phyloP scores from a whole-genome alignment of 495 filamentous ascomycete species.

The Podospora comata region DNA sequence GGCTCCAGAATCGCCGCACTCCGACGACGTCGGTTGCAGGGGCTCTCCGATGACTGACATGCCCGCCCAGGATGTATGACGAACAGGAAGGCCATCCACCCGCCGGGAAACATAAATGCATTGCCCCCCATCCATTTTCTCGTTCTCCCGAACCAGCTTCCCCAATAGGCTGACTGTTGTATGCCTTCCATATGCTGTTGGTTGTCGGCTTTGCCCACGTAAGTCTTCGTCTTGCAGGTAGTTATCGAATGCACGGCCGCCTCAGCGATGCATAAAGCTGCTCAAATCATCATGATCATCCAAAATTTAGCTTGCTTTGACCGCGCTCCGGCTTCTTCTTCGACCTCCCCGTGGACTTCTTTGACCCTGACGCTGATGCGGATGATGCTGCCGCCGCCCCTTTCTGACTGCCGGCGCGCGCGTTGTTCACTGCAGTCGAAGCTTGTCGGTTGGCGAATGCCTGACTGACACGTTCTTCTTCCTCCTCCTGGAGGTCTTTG shows the following conservation, averaged over 20 bases:
- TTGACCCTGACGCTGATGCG: conserved; percentile 28
- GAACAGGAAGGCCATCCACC: conserved; percentile 2
- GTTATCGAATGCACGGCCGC: conserved; percentile 12
- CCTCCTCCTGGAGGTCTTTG: conserved; percentile 70
- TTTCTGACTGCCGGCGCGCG: conserved; percentile 28
- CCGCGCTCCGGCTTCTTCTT: conserved; percentile 65
- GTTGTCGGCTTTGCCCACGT: conserved; percentile 1
- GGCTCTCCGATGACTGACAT: conserved; percentile 5
- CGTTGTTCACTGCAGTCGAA: conserved; percentile 25
- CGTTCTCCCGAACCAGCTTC: not conserved
- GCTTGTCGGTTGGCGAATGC: conserved; percentile 40
- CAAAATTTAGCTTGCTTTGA: conserved; percentile 72
- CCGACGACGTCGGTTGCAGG: conserved; percentile 4
- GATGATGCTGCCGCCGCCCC: conserved; percentile 21
- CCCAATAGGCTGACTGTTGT: not conserved
- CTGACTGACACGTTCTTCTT: conserved; percentile 48
- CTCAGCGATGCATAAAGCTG: not conserved
- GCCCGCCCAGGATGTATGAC: conserved; percentile 13
- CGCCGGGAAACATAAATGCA: not conserved
- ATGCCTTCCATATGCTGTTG: not conserved
- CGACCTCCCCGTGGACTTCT: conserved; percentile 27
- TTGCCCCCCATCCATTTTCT: not conserved
- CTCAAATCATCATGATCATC: conserved; percentile 39
- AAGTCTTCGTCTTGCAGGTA: conserved; percentile 8
- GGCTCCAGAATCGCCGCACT: not conserved